These are phyloP conservation scores for Russula abietina DNA, from an alignment of 768 basidiomycete species.

Conservation along the genomic window DNA sequence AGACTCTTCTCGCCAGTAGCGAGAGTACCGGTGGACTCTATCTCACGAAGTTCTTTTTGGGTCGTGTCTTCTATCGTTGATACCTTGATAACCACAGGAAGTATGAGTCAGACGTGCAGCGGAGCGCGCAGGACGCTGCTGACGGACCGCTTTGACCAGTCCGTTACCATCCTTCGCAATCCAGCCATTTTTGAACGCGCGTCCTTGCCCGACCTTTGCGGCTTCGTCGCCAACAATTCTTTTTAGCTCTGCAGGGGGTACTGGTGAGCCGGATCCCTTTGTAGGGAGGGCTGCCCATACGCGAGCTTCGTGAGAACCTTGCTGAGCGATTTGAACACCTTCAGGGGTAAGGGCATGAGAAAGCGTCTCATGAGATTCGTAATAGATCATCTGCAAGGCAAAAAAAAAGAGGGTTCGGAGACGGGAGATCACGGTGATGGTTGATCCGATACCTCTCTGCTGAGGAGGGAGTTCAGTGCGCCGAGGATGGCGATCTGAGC, in stretches of 20 bases:
- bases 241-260: slow-evolving; percentile 65
- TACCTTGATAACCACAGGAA: slow-evolving; percentile 38
- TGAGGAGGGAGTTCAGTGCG: slow-evolving; percentile 77
- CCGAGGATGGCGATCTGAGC: slow-evolving; percentile 81
- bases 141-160: slow-evolving; percentile 76
- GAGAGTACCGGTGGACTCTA: slow-evolving; percentile 67
- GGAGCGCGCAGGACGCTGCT: neutral
- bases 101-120: slow-evolving; percentile 20
- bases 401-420: slow-evolving; percentile 14
- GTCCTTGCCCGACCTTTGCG: slow-evolving; percentile 89
- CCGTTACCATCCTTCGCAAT: slow-evolving; percentile 86
- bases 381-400: slow-evolving; percentile 66
- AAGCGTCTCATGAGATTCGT: slow-evolving; percentile 69
- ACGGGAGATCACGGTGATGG: slow-evolving; percentile 3
- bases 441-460: slow-evolving; percentile 19
- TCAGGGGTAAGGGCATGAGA: slow-evolving; percentile 75
- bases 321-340: slow-evolving; percentile 66
- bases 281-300: slow-evolving; percentile 82
- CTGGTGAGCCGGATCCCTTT: slow-evolving; percentile 62
- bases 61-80: slow-evolving; percentile 67
- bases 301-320: slow-evolving; percentile 92
- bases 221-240: slow-evolving; percentile 76
- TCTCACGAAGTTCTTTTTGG: slow-evolving; percentile 63
- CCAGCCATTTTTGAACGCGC: slow-evolving; percentile 98
- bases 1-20: slow-evolving; percentile 73